Evolutionary conservation across 352 stramenopile genomes (phyloP), one percentile per base, ranked within the genome.

Genomic region (Phytophthora uliginosa): DNA sequence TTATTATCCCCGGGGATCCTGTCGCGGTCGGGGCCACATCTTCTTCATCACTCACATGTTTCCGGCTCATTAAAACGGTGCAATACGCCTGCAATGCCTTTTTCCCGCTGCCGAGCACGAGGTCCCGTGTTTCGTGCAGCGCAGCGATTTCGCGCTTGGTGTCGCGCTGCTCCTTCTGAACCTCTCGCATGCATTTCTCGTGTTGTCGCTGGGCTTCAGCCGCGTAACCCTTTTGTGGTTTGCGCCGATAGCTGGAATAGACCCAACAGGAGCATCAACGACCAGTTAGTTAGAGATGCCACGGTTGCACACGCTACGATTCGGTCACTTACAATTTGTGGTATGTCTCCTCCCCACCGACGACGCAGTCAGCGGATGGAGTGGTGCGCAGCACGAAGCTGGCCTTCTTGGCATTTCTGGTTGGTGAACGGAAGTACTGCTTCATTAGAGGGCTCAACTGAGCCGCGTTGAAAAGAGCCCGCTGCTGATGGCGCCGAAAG

Each of bases 271-370:
- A 53, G 0, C 17, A 53, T 33, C 17, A 12, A 42, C 18, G n/a
- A 50, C 40, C 36, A 17, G 36, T 42, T 42, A 48, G 45, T 24
- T 51, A 51, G 38, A 18, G 15, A 8, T 47, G 38, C 5, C 15
- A 47, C 34, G 15, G 40, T 42, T 17, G 13, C 36, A 42, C 10
- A 17, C 15, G 18, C 17, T 51, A 26, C 17, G 22, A n/a, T 55
- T 9, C n/a, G 18, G 18, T 51, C 13, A 80, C 81, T 38, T 82
- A 95, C 86, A 79, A 81, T 67, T 90, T 91, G 72, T 86, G 82
- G 59, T 86, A 95, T n/a, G 89, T 97, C 42, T 93, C 91, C 55
- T 94, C 85, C 8, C 91, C 91, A 7, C 91, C 90, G 12, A 94
- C 90, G 10, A 82, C 68, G 64, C 90, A 97, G 33, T 88, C 78